A percentile compares a stretch with the other conserved stretches of the same genome.
Conservation (phyloP, 129 eudicot genomes). For the Cynara cardunculus region DNA sequence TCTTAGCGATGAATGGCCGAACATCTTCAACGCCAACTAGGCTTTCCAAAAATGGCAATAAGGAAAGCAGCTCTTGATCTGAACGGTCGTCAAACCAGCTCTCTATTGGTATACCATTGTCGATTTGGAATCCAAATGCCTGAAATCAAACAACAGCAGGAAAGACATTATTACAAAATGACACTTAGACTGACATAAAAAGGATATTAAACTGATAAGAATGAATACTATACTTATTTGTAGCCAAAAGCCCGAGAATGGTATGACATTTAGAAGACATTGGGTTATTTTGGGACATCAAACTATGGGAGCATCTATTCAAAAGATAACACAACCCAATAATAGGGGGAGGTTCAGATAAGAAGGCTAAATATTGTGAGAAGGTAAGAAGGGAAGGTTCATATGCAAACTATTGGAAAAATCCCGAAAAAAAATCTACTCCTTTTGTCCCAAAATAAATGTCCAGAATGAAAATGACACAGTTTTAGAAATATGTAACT, state of each 20-base stretch:
- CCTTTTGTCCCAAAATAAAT: too few species aligned
- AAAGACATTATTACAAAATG: not conserved
- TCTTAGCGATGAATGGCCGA: constrained; percentile 71
- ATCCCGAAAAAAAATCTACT: too few species aligned
- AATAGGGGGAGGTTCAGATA: not conserved
- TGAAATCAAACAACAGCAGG: constrained; percentile 21
- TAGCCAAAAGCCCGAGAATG: too few species aligned
- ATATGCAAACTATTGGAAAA: not conserved
- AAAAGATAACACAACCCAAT: not conserved
- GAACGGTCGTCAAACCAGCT: constrained; percentile 95
- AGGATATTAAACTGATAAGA: too few species aligned
- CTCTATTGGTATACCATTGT: constrained; percentile 96
- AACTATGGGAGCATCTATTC: not conserved
- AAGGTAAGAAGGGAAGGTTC: not conserved
- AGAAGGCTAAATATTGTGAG: not conserved
- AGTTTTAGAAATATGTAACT: too few species aligned
- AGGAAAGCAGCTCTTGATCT: constrained; percentile 61
- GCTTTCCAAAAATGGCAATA: constrained; percentile 88
- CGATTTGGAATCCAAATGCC: constrained; percentile 99
- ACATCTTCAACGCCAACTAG: constrained; percentile 87
- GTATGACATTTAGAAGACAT: not conserved
- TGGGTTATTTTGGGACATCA: not conserved
- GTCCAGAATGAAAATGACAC: too few species aligned
- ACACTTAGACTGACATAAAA: not conserved
- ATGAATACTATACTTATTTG: too few species aligned